Conservation (phyloP, 306 rosid genomes). For the Trifolium repens region DNA sequence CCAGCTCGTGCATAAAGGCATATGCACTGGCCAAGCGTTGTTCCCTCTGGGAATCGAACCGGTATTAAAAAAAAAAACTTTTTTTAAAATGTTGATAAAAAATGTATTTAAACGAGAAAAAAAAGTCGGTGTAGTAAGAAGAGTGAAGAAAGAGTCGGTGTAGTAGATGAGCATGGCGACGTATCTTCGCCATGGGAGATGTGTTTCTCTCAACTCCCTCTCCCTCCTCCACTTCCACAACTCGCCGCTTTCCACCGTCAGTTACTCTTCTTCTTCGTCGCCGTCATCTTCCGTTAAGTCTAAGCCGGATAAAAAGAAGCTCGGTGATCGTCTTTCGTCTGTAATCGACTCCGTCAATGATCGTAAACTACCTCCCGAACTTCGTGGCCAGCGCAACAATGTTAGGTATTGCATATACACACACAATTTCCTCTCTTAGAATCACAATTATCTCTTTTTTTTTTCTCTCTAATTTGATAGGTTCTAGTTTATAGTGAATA, state of each 20-base stretch:
- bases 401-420: conserved; percentile 58
- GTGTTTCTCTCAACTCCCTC: conserved; percentile 8
- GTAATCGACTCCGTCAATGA: conserved; percentile 83
- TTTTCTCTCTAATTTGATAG: background rate
- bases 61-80: too few relatives aligned
- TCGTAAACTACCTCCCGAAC: conserved; percentile 82
- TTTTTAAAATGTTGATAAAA: too few relatives aligned
- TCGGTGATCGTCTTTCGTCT: conserved; percentile 66
- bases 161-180: conserved; percentile 49
- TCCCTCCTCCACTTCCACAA: conserved; percentile 39
- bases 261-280: conserved; percentile 46
- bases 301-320: conserved; percentile 67
- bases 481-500: background rate
- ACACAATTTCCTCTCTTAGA: background rate
- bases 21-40: too few relatives aligned
- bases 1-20: too few relatives aligned
- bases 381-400: conserved; percentile 82
- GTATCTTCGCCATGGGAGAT: conserved; percentile 52
- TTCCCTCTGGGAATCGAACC: too few relatives aligned
- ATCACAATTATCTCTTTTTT: background rate
- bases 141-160: background rate
- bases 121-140: background rate
- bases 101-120: too few relatives aligned
- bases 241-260: conserved; percentile 33
- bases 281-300: conserved; percentile 53